Evolutionary conservation across 2,329 filamentous ascomycete genomes (phyloP).

Genomic region (Calonectria pauciramosa): DNA sequence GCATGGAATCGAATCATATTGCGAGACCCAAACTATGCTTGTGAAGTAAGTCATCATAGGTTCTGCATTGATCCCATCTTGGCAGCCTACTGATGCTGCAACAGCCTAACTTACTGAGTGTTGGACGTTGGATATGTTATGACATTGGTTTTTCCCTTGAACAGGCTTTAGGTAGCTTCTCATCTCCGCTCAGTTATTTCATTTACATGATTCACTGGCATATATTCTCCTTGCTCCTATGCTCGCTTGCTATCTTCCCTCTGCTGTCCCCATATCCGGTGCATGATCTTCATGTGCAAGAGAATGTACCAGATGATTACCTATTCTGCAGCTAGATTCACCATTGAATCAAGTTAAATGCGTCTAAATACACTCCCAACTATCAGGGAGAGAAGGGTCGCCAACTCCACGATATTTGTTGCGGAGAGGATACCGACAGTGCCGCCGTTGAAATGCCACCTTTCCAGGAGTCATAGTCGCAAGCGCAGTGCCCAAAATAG

Average conservation of each 20-base stretch:
- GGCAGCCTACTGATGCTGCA: no score
- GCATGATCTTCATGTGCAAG: neutral
- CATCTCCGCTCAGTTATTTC: no score
- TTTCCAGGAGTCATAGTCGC: neutral
- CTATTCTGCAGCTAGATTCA: neutral
- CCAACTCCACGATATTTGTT: neutral
- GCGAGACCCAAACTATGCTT: neutral
- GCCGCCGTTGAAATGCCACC: neutral
- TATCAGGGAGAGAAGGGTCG: neutral
- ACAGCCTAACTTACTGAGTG: no score
- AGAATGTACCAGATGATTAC: neutral
- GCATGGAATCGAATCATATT: no score
- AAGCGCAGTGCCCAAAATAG: slow-evolving; percentile 46
- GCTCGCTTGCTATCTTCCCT: no score
- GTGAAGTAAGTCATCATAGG: neutral
- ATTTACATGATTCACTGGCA: no score
- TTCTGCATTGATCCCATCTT: no score
- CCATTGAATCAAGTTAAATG: neutral
- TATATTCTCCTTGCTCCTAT: no score
- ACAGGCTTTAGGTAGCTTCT: no score
- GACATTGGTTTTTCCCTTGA: no score
- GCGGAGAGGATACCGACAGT: neutral
- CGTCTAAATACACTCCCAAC: neutral
- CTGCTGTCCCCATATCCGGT: no score
- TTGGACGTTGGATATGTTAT: no score